Conservation (phyloP, 345 rosid genomes). For the Eutrema yunnanense region DNA sequence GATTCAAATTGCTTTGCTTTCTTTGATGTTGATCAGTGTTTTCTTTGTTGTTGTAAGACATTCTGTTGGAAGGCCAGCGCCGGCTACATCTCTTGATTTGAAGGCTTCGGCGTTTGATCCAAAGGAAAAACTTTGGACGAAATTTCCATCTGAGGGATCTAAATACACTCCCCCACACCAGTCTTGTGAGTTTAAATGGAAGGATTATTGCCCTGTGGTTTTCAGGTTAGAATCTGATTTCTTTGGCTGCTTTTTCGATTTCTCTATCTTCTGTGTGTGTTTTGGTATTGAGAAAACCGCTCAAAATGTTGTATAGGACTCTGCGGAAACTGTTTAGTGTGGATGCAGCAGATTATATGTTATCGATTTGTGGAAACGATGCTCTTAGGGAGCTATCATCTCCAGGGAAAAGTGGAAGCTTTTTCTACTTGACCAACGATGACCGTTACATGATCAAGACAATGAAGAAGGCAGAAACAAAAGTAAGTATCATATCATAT, state of each 20-base stretch:
- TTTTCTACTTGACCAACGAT: constrained; percentile 87
- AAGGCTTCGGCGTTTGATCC: constrained; percentile 94
- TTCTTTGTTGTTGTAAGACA: constrained; percentile 39
- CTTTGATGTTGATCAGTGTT: neutral
- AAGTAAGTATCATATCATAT: constrained; percentile 34
- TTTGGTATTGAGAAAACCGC: neutral
- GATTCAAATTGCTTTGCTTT: neutral
- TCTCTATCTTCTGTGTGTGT: neutral
- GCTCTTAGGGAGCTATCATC: constrained; percentile 98
- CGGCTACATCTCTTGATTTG: constrained; percentile 76
- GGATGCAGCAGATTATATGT: constrained; percentile 97
- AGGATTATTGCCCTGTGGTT: constrained; percentile 95
- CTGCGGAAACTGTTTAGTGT: constrained; percentile 83
- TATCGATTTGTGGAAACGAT: constrained; percentile 89
- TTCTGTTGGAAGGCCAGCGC: constrained; percentile 92
- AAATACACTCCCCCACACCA: constrained; percentile 95
- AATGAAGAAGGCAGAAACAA: constrained; percentile 92
- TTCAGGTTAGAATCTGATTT: constrained; percentile 54
- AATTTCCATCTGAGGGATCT: constrained; percentile 89
- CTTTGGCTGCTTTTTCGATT: neutral
- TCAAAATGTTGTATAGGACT: constrained; percentile 45
- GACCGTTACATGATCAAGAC: constrained; percentile 98
- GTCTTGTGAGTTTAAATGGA: constrained; percentile 90
- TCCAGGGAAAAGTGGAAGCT: constrained; percentile 98
- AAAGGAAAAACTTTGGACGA: constrained; percentile 93